These are phyloP conservation scores for Cercophora scortea DNA, from an alignment of 495 filamentous ascomycete species.

Conservation along the genomic window DNA sequence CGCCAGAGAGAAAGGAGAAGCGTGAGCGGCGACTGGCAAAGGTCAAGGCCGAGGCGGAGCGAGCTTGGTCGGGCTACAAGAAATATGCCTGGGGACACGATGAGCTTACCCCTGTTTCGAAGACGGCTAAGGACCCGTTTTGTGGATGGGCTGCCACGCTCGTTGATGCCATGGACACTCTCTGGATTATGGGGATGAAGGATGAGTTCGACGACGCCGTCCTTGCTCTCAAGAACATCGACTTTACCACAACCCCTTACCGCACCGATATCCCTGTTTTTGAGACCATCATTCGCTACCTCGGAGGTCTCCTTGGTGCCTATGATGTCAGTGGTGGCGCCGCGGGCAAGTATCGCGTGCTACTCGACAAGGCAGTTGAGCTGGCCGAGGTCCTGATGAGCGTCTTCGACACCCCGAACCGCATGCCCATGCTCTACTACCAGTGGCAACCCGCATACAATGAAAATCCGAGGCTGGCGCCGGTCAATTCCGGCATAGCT, in stretches of 20 bases:
- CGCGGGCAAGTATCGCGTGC: conserved; percentile 41
- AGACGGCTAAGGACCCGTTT: conserved; percentile 63
- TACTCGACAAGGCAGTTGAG: conserved; percentile 83
- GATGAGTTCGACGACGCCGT: conserved; percentile 85
- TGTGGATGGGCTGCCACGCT: conserved; percentile 92
- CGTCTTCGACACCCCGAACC: conserved; percentile 92
- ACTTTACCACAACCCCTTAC: conserved; percentile 71
- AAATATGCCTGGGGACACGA: conserved; percentile 76
- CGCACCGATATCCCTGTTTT: conserved; percentile 64
- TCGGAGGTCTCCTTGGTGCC: conserved; percentile 75
- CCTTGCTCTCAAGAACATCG: conserved; percentile 66
- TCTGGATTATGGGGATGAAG: conserved; percentile 93
- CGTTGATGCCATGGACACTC: conserved; percentile 85
- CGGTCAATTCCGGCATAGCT: conserved; percentile 56
- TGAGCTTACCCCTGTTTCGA: conserved; percentile 67
- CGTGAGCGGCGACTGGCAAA: conserved; percentile 55
- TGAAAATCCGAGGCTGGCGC: conserved; percentile 58
- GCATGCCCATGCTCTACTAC: conserved; percentile 87
- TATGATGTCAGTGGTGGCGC: conserved; percentile 68
- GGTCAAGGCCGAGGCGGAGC: conserved; percentile 70
- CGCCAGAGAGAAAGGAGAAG: conserved; percentile 47
- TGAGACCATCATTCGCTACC: conserved; percentile 82
- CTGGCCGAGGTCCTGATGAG: conserved; percentile 84
- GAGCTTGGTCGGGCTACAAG: conserved; percentile 79
- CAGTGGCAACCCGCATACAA: conserved; percentile 67